These are phyloP conservation scores for Huntiella decipiens DNA, from an alignment of 2,329 filamentous ascomycete species.

Conservation along the genomic window DNA sequence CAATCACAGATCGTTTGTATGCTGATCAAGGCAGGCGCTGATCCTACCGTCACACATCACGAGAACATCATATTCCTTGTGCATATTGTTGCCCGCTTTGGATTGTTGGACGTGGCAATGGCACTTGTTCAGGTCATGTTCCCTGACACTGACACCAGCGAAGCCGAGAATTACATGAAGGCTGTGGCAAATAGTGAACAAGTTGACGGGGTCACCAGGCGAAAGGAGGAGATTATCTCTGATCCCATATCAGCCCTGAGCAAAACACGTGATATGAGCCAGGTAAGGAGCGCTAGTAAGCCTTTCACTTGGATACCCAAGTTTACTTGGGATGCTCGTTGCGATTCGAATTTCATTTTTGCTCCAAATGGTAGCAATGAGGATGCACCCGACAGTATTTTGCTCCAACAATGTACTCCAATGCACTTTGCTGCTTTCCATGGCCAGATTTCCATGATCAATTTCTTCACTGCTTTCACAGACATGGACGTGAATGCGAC, in stretches of 20 bases:
- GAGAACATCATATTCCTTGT: conserved; percentile 8
- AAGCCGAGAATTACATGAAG: background rate
- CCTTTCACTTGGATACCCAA: background rate
- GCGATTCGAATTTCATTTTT: conserved; percentile 11
- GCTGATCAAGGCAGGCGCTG: conserved; percentile 8
- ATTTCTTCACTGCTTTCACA: conserved; percentile 9
- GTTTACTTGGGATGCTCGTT: conserved; percentile 10
- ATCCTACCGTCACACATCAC: conserved; percentile 6
- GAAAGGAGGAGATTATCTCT: background rate
- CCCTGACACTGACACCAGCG: background rate
- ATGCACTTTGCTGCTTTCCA: conserved; percentile 12
- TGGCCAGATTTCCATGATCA: conserved; percentile 7
- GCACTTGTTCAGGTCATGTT: background rate
- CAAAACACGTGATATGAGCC: background rate
- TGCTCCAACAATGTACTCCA: conserved; percentile 3
- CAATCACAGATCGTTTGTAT: conserved; percentile 9
- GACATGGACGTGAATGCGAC: conserved; percentile 4
- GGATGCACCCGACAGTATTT: background rate
- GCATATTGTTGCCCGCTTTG: conserved; percentile 8
- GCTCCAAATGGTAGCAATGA: conserved; percentile 4
- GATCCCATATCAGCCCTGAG: background rate
- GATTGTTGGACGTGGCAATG: background rate
- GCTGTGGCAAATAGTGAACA: background rate
- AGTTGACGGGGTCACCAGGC: background rate
- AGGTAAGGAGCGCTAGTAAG: background rate